Base-by-base conservation (phyloP, 495 filamentous ascomycete genomes). In the Aspergillus saccharolyticus region DNA sequence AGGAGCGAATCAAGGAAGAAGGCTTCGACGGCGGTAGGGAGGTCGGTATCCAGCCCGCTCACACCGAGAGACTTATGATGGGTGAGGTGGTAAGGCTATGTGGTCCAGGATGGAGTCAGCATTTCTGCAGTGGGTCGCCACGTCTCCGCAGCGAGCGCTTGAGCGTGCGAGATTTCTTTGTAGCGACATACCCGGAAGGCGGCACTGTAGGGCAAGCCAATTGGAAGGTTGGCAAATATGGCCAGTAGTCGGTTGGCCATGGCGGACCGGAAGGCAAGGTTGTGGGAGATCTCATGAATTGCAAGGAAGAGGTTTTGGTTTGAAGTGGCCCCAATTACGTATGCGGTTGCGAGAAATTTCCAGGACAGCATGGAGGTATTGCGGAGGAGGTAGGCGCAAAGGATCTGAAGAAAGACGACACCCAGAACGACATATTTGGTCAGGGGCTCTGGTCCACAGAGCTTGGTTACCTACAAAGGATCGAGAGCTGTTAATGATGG, bases 221-320 rank as follows among this genome's bases (percentile, higher is more conserved):
- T 97, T 43, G 95, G 94, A 19, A 97, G 75, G 72, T 99, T 99
- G 53, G 95, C 93, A 66, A 97, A 83, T 54, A 97, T 86, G 44
- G 95, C 94, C 60, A 97, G 77, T 25, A 96, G 64, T 5, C 95
- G 77, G 70, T 99, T 99, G 44, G 83, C 86, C 42, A 86, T 64
- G n/a, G 91, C 83, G 9, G 86, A 91, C 43, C 83, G 81, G 83
- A 97, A 97, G 16, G 94, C 95, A 42, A 99, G 82, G 62, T 97
- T 99, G 75, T 99, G 95, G 19, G 90, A 94, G 70, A 99, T 97
- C 74, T 99, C 95, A 74, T 99, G 95, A 66, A 99, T 99, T 48
- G 95, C 91, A 10, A 99, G 84, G 79, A 99, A 99, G 25, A 97
- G 82, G 73, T 99, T 99, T 79, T 97, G 95, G 80, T 97, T 99